phyloP scores from a whole-genome alignment of 169 alveolate genomes.

The Cryptosporidium ryanae region DNA sequence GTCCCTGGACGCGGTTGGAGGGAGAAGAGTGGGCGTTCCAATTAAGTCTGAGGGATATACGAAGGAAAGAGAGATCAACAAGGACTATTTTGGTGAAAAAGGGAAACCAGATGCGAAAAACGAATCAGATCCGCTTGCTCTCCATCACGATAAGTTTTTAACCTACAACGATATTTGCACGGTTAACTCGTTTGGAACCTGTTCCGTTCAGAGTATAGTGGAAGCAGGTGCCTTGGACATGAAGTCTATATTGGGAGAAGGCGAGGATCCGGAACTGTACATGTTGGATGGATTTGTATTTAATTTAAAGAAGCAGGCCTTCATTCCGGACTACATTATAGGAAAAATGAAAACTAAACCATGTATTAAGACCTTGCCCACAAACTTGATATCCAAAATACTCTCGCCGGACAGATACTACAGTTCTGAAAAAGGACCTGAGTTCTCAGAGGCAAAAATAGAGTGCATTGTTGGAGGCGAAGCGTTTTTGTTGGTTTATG shows the following conservation, averaged over 20 bases:
- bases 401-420: constrained; percentile 66
- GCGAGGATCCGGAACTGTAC: constrained; percentile 79
- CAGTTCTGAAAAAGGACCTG: constrained; percentile 75
- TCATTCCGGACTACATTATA: constrained; percentile 80
- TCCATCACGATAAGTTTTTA: constrained; percentile 52
- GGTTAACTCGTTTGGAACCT: constrained; percentile 78
- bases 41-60: not conserved
- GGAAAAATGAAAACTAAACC: constrained; percentile 78
- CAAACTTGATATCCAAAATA: constrained; percentile 75
- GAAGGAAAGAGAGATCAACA: not conserved
- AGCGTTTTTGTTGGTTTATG: constrained; percentile 80
- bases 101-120: not conserved
- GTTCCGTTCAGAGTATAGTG: constrained; percentile 77
- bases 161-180: constrained; percentile 80
- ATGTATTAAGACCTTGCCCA: constrained; percentile 79
- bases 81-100: not conserved
- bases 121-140: constrained; percentile 32
- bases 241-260: constrained; percentile 74
- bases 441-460: constrained; percentile 77
- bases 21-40: constrained; percentile 76
- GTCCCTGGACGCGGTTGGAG: constrained; percentile 81
- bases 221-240: constrained; percentile 78
- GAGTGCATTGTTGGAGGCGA: constrained; percentile 77
- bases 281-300: constrained; percentile 80
- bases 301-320: constrained; percentile 79